Conservation (phyloP, 371 early-diverging fungal genomes). For the Mycotypha africana region DNA sequence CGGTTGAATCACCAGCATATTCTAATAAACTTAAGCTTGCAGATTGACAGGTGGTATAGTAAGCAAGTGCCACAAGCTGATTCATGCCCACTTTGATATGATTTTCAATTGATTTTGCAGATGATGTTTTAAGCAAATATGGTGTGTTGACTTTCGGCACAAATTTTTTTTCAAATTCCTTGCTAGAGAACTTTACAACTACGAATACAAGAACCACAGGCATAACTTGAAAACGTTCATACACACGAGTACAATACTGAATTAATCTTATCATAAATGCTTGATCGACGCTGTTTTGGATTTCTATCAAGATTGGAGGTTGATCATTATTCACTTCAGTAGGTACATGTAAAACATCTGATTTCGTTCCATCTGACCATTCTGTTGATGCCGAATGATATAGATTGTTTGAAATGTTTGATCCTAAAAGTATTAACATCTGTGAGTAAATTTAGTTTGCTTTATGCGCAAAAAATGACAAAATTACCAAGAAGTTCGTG, state of each 20-base stretch:
- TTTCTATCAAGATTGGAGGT: conserved; percentile 9
- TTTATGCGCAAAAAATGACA: conserved; percentile 10
- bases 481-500: conserved; percentile 11
- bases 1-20: conserved; percentile 8
- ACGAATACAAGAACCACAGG: conserved; percentile 11
- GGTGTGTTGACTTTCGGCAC: conserved; percentile 5
- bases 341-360: conserved; percentile 10
- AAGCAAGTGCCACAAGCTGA: conserved; percentile 17
- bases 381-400: conserved; percentile 5
- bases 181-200: conserved; percentile 12
- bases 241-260: conserved; percentile 5
- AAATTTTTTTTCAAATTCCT: conserved; percentile 9
- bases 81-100: conserved; percentile 10
- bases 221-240: conserved; percentile 8
- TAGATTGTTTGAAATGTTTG: conserved; percentile 7
- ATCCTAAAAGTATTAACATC: conserved; percentile 13
- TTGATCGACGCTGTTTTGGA: conserved; percentile 13
- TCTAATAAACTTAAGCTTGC: conserved; percentile 8
- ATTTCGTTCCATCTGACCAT: conserved; percentile 14
- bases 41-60: conserved; percentile 8
- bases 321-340: conserved; percentile 6
- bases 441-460: conserved; percentile 5
- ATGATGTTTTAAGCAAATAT: conserved; percentile 10
- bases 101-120: conserved; percentile 9
- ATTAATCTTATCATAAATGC: conserved; percentile 13